Percentiles rank a stretch among this genome's conserved stretches.
Evolutionary conservation across 78 protist genomes (phyloP).

Genomic region (Dictyostelium intermedium): DNA sequence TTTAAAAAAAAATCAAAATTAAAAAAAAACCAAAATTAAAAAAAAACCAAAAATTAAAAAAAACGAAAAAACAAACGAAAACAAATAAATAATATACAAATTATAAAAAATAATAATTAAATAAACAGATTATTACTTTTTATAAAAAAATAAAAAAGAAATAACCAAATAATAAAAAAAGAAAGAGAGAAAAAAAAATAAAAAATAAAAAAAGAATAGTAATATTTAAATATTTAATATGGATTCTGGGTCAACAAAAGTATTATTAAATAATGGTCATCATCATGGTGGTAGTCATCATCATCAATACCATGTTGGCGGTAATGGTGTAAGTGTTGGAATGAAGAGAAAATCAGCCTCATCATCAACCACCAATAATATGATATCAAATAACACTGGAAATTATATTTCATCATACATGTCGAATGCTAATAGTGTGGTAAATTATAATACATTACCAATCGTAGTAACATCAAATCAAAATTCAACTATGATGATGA

Average conservation of each 20-base stretch:
- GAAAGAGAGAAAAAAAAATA: too few species aligned
- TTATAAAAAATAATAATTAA: not conserved
- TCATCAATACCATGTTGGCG: not conserved
- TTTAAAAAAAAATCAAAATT: too few species aligned
- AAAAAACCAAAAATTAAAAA: not conserved
- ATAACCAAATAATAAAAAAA: not conserved
- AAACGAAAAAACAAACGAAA: not conserved
- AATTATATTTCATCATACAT: not conserved
- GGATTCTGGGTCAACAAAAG: constrained; percentile 31
- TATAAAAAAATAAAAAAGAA: too few species aligned
- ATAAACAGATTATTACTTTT: not conserved
- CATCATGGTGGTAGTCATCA: not conserved
- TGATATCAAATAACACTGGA: not conserved
- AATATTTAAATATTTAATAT: not conserved
- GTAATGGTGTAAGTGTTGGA: not conserved
- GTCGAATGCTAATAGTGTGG: not conserved
- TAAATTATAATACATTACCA: not conserved
- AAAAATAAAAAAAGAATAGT: not conserved
- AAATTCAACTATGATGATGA: not conserved
- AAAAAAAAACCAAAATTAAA: not conserved
- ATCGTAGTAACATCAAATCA: not conserved
- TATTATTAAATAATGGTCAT: not conserved
- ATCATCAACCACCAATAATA: not conserved
- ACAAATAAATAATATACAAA: not conserved
- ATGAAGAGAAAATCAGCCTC: not conserved